Conservation (phyloP, 202 grass and related monocot genomes). For the Musa balbisiana region DNA sequence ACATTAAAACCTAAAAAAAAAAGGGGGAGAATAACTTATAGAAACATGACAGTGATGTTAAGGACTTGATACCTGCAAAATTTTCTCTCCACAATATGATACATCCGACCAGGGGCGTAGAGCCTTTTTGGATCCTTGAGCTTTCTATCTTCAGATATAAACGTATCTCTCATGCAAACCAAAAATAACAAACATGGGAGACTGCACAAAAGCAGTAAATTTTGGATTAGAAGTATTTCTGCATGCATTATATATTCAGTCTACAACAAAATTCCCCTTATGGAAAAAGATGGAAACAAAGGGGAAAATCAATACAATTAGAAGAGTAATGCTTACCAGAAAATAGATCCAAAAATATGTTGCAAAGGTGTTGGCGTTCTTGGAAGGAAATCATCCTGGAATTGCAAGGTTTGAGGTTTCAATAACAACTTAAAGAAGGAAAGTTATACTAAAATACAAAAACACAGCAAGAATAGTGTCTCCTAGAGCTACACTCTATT, state of each 20-base stretch:
- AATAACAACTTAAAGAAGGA: background rate
- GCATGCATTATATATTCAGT: background rate
- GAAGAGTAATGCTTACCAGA: slow-evolving; percentile 47
- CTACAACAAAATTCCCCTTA: slow-evolving; percentile 5
- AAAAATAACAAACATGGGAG: slow-evolving; percentile 86
- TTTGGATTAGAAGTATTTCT: background rate
- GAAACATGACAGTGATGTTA: background rate
- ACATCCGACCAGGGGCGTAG: slow-evolving; percentile 93
- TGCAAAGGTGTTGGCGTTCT: slow-evolving; percentile 91
- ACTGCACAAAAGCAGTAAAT: slow-evolving; percentile 64
- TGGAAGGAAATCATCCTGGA: slow-evolving; percentile 96
- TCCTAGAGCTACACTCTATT: too few relatives aligned
- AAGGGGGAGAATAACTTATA: background rate
- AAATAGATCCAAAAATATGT: slow-evolving; percentile 92
- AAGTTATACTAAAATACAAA: background rate
- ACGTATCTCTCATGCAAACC: slow-evolving; percentile 94
- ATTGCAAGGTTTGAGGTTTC: background rate
- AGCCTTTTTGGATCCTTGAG: slow-evolving; percentile 79
- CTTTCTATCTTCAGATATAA: slow-evolving; percentile 79
- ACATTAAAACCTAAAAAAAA: too few relatives aligned
- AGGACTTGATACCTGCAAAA: slow-evolving; percentile 74
- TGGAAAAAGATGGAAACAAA: slow-evolving; percentile 4
- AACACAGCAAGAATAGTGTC: background rate
- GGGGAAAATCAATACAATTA: background rate
- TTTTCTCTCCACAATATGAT: slow-evolving; percentile 95